These are phyloP conservation scores for Colletotrichum tabaci DNA, from an alignment of 2,329 filamentous ascomycete species.

Conservation along the genomic window DNA sequence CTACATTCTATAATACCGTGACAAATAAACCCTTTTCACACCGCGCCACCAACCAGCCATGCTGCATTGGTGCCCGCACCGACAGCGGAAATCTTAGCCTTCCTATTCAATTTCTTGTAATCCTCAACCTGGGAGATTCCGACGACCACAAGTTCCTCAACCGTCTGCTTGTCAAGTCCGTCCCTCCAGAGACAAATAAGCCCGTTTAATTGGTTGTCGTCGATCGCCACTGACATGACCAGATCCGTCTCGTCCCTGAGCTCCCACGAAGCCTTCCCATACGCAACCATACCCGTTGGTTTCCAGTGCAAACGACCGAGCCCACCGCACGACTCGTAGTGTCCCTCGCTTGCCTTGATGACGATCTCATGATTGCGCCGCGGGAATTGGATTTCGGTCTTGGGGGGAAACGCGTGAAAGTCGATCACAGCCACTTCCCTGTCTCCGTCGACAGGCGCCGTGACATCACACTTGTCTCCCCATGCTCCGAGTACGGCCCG, in stretches of 20 bases:
- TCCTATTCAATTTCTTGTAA: slow-evolving; percentile 25
- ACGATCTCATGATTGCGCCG: neutral
- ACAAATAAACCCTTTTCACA: neutral
- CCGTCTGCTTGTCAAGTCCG: slow-evolving; percentile 6
- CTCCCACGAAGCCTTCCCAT: slow-evolving; percentile 27
- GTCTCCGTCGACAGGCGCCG: slow-evolving; percentile 12
- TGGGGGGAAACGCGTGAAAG: slow-evolving; percentile 6
- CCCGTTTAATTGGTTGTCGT: slow-evolving; percentile 24
- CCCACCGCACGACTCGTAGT: neutral
- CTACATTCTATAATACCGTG: neutral
- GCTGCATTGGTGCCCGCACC: slow-evolving; percentile 9
- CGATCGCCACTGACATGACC: slow-evolving; percentile 15
- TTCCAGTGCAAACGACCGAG: slow-evolving; percentile 20
- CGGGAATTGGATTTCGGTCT: neutral
- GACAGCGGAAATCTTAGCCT: slow-evolving; percentile 10
- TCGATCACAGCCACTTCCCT: slow-evolving; percentile 23
- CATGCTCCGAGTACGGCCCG: slow-evolving; percentile 12
- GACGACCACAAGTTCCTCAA: slow-evolving; percentile 28
- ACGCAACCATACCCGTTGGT: slow-evolving; percentile 20
- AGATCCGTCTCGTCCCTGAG: slow-evolving; percentile 19
- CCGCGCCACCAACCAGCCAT: slow-evolving; percentile 2
- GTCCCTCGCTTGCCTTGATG: neutral
- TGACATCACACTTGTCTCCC: slow-evolving; percentile 24
- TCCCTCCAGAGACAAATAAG: slow-evolving; percentile 22
- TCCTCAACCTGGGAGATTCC: slow-evolving; percentile 31